phyloP scores from a whole-genome alignment of 352 stramenopile genomes.

The Phytopythium aichiense region DNA sequence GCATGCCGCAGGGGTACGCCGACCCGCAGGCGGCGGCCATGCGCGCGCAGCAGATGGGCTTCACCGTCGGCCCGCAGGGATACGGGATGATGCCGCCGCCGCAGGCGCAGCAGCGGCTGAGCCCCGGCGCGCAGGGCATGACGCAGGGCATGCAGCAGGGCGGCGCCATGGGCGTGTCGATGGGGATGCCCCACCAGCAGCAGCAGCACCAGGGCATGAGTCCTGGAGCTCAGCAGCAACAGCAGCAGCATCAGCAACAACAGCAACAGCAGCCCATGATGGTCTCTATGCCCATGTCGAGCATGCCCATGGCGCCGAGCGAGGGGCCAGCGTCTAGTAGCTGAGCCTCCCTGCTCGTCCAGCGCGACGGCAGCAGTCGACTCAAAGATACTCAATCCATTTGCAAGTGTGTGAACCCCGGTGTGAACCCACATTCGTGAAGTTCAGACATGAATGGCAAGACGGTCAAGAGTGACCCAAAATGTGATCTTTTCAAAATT shows the following conservation, averaged over 20 bases:
- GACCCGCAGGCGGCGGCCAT: constrained; percentile 24
- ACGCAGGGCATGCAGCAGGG: constrained; percentile 7
- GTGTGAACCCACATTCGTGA: too few species aligned
- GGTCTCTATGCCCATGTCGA: constrained; percentile 26
- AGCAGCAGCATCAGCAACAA: constrained; percentile 16
- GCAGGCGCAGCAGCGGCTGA: constrained; percentile 31
- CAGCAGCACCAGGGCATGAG: constrained; percentile 21
- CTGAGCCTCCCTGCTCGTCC: not conserved
- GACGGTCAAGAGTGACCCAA: too few species aligned
- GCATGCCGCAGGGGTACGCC: constrained; percentile 14
- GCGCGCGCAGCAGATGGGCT: constrained; percentile 36
- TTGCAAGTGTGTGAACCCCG: not conserved
- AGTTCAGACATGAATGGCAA: too few species aligned
- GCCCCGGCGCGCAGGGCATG: constrained; percentile 28
- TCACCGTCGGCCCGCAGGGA: constrained; percentile 32
- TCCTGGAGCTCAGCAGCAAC: constrained; percentile 11
- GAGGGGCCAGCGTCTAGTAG: not conserved
- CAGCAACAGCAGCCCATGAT: constrained; percentile 11
- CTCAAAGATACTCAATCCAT: not conserved
- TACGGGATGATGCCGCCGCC: constrained; percentile 47
- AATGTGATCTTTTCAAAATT: too few species aligned
- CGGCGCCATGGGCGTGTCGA: constrained; percentile 18
- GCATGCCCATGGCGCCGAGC: not conserved
- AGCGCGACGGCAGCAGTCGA: not conserved
- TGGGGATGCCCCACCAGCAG: constrained; percentile 21